phyloP scores from a whole-genome alignment of 495 filamentous ascomycete genomes.

The Immersiella caudata region DNA sequence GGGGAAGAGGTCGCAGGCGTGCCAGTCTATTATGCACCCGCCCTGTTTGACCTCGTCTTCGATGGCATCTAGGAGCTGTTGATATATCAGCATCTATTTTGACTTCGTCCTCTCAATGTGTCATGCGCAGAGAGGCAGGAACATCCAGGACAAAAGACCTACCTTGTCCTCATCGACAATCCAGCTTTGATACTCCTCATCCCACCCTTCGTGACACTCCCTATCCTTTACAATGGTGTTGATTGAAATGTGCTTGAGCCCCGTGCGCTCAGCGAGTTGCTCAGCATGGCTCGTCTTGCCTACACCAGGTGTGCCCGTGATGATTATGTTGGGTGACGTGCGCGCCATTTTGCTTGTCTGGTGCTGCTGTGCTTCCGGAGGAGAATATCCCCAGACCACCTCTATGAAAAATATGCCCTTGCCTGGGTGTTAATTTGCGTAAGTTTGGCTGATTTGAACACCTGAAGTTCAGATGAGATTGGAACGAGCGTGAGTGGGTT shows the following conservation, averaged over 20 bases:
- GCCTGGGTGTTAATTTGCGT: no score
- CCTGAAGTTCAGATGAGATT: not conserved
- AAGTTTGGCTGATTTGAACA: not conserved
- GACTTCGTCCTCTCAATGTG: not conserved
- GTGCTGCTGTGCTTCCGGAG: slow-evolving; percentile 11
- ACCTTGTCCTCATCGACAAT: slow-evolving; percentile 98
- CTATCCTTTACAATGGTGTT: slow-evolving; percentile 88
- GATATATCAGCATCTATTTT: not conserved
- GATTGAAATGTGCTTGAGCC: slow-evolving; percentile 79
- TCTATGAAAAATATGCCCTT: no score
- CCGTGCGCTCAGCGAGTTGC: slow-evolving; percentile 64
- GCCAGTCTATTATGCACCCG: slow-evolving; percentile 95
- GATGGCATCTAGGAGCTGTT: slow-evolving; percentile 81
- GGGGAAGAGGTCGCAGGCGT: slow-evolving; percentile 95
- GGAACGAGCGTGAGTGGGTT: not conserved
- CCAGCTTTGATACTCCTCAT: slow-evolving; percentile 83
- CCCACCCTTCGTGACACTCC: slow-evolving; percentile 79
- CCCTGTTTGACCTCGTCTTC: slow-evolving; percentile 80
- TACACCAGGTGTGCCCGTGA: slow-evolving; percentile 93
- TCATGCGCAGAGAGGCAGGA: not conserved
- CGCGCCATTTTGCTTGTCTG: slow-evolving; percentile 48
- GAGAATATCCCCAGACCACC: no score
- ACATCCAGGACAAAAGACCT: slow-evolving; percentile 25
- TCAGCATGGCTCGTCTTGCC: slow-evolving; percentile 93
- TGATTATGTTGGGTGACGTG: slow-evolving; percentile 81